Conservation (phyloP, 768 basidiomycete species). For the Crassisporium funariophilum region DNA sequence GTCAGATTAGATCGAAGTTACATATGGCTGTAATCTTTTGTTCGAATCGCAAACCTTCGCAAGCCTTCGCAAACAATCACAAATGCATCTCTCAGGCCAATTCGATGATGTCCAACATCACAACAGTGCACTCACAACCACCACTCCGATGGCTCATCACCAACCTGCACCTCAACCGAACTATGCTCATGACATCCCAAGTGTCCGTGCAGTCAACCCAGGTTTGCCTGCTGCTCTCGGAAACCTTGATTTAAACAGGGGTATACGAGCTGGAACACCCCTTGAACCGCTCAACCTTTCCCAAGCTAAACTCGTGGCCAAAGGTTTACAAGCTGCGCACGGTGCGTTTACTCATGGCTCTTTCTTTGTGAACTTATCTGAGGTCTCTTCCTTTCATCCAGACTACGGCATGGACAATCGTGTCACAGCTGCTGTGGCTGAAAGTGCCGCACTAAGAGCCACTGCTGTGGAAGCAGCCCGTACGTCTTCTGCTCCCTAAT, state of each 20-base stretch:
- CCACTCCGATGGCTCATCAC: too few relatives aligned
- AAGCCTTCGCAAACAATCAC: too few relatives aligned
- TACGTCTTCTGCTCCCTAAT: constrained; percentile 4
- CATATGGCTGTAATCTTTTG: too few relatives aligned
- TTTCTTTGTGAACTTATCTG: constrained; percentile 3
- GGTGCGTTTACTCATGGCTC: constrained; percentile 1
- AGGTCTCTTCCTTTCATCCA: not conserved
- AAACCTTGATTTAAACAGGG: constrained; percentile 4
- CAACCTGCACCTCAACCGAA: too few relatives aligned
- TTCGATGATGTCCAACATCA: too few relatives aligned
- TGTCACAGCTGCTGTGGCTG: constrained; percentile 3
- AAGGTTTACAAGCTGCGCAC: not conserved
- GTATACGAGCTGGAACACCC: constrained; percentile 1
- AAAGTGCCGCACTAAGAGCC: constrained; percentile 9
- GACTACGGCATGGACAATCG: constrained; percentile 3
- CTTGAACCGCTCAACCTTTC: constrained; percentile 4
- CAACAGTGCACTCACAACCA: too few relatives aligned
- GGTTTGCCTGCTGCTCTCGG: constrained; percentile 6
- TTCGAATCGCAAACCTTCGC: too few relatives aligned
- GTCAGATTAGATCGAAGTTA: too few relatives aligned
- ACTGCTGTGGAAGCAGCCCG: constrained; percentile 9
- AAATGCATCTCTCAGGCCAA: too few relatives aligned
- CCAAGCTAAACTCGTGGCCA: constrained; percentile 7
- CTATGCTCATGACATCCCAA: too few relatives aligned
- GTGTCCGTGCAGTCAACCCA: too few relatives aligned